These are phyloP conservation scores for Primulina eburnea DNA, from an alignment of 257 asterid genomes.

Conservation along the genomic window DNA sequence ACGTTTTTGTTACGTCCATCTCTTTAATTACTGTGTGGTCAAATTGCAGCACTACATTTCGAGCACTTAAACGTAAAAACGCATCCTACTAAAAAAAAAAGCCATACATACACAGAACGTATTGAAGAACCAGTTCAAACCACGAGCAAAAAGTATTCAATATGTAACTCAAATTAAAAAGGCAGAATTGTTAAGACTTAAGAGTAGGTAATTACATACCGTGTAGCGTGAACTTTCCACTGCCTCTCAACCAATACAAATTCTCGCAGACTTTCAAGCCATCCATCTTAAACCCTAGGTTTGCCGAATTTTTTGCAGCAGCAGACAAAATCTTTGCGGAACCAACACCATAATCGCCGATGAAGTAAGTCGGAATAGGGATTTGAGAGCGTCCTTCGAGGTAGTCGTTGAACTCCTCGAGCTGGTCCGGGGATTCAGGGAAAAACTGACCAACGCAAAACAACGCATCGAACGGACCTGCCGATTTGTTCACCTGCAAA, in stretches of 20 bases:
- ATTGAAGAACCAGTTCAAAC: background rate
- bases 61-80: background rate
- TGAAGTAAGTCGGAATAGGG: conserved; percentile 81
- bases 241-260: conserved; percentile 86
- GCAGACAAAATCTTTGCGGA: conserved; percentile 56
- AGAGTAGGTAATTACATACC: conserved; percentile 37
- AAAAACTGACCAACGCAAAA: conserved; percentile 94
- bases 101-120: background rate
- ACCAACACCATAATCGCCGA: conserved; percentile 87
- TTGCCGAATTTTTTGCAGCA: conserved; percentile 60
- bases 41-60: background rate
- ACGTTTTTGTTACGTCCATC: background rate
- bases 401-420: conserved; percentile 76
- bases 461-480: conserved; percentile 95
- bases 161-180: background rate
- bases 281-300: conserved; percentile 93
- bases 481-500: conserved; percentile 86
- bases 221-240: conserved; percentile 81
- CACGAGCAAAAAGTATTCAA: background rate
- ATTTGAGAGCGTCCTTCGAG: conserved; percentile 62
- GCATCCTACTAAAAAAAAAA: background rate
- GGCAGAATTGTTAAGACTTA: background rate
- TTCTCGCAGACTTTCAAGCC: conserved; percentile 79
- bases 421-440: conserved; percentile 65
- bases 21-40: background rate